Evolutionary conservation across 805 yeast species (phyloP).

Genomic region (Candida sanyiensis): DNA sequence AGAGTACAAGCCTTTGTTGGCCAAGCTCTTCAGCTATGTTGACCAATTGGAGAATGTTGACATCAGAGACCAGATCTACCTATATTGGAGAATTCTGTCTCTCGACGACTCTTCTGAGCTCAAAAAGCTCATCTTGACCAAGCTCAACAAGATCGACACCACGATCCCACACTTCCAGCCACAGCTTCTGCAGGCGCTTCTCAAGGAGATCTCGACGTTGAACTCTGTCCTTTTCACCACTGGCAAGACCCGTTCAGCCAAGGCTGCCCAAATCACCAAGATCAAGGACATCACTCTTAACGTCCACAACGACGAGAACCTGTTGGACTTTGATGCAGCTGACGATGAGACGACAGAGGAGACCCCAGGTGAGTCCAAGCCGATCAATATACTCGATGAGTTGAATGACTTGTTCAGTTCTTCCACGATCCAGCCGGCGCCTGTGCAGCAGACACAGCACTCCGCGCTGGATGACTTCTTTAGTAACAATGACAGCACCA

Average conservation of each 20-base stretch:
- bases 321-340: constrained; percentile 80
- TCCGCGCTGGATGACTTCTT: constrained; percentile 6
- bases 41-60: constrained; percentile 66
- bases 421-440: constrained; percentile 28
- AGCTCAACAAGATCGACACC: constrained; percentile 65
- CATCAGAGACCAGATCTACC: constrained; percentile 72
- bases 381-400: constrained; percentile 55
- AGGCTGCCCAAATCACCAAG: constrained; percentile 41
- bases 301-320: constrained; percentile 80
- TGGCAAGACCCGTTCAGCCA: constrained; percentile 37
- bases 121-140: constrained; percentile 48
- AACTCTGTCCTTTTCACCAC: constrained; percentile 91
- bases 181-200: constrained; percentile 56
- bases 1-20: constrained; percentile 38
- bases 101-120: constrained; percentile 32
- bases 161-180: constrained; percentile 71
- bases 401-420: constrained; percentile 63
- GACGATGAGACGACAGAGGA: constrained; percentile 9
- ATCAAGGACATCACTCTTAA: constrained; percentile 72
- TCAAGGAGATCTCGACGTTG: constrained; percentile 74
- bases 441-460: not conserved
- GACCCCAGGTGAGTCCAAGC: constrained; percentile 16
- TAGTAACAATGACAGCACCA: not conserved
- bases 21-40: constrained; percentile 59
- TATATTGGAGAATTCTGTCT: constrained; percentile 75